These are phyloP conservation scores for Leucosporidium creatinivorum DNA, from an alignment of 768 basidiomycete species.

Conservation along the genomic window DNA sequence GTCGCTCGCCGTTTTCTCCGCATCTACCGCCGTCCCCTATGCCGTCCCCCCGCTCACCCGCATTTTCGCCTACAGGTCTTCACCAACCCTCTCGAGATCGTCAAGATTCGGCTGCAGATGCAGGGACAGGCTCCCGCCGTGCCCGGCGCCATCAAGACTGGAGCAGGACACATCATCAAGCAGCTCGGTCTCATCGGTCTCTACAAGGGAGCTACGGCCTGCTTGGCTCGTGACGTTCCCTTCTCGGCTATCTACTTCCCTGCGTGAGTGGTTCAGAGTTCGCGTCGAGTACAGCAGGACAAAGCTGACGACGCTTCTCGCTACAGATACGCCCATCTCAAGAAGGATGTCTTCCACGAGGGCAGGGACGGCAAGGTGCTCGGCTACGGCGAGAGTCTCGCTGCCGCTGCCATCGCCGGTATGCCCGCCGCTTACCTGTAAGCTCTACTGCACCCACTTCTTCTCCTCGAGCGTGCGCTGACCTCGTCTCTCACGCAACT, in stretches of 20 bases:
- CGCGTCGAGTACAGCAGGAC: background rate
- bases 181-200: constrained; percentile 86
- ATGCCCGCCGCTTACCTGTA: constrained; percentile 74
- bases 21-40: too few relatives aligned
- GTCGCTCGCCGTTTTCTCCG: background rate
- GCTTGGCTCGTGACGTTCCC: constrained; percentile 86
- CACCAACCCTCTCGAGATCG: constrained; percentile 91
- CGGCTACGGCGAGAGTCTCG: constrained; percentile 79
- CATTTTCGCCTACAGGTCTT: constrained; percentile 57
- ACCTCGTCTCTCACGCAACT: constrained; percentile 1
- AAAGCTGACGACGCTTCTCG: background rate
- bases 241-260: constrained; percentile 61
- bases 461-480: background rate
- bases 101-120: constrained; percentile 61
- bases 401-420: constrained; percentile 75
- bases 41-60: constrained; percentile 1
- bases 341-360: constrained; percentile 90
- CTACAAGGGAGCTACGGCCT: constrained; percentile 88
- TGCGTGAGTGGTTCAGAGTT: constrained; percentile 43
- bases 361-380: constrained; percentile 91
- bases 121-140: constrained; percentile 89
- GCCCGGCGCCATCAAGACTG: constrained; percentile 62
- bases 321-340: constrained; percentile 45
- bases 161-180: constrained; percentile 84
- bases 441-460: background rate